Evolutionary conservation across 495 filamentous ascomycete species (phyloP).

Genomic region (Elasticomyces elasticus): DNA sequence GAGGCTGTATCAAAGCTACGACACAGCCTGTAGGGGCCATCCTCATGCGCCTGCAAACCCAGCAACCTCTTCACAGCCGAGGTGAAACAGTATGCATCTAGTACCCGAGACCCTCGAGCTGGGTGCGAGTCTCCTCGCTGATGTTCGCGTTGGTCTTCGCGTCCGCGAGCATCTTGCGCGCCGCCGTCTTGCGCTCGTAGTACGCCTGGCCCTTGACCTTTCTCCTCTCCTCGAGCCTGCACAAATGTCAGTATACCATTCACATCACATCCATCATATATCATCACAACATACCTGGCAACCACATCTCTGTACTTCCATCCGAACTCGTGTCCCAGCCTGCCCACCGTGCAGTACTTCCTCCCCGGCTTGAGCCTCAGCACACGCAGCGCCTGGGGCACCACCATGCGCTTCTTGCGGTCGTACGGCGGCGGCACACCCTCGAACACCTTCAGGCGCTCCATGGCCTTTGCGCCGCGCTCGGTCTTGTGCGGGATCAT

Average conservation of each 20-base stretch:
- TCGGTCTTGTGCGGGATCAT: conserved; percentile 99
- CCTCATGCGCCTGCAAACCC: not conserved
- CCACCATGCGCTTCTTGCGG: conserved; percentile 98
- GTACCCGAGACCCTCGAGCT: conserved; percentile 63
- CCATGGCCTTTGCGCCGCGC: conserved; percentile 88
- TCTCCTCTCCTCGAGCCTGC: conserved; percentile 94
- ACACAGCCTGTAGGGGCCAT: not conserved
- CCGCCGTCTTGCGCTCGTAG: conserved; percentile 98
- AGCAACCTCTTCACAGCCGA: not conserved
- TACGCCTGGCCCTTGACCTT: conserved; percentile 98
- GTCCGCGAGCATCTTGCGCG: conserved; percentile 75
- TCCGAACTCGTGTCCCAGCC: conserved; percentile 95
- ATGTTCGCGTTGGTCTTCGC: conserved; percentile 86
- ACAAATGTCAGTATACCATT: conserved; percentile 34
- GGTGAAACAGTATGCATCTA: conserved; percentile 34
- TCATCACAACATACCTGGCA: conserved; percentile 56
- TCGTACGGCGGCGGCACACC: conserved; percentile 97
- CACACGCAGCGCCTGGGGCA: conserved; percentile 92
- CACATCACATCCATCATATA: conserved; percentile 1
- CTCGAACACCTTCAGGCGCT: conserved; percentile 99
- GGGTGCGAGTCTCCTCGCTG: conserved; percentile 60
- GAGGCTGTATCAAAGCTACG: not conserved
- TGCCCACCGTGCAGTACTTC: conserved; percentile 98
- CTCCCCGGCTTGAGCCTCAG: conserved; percentile 92
- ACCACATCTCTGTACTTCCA: conserved; percentile 99